Evolutionary conservation across 1,284 basidiomycete species (phyloP).

Genomic region (Rhodotorula sp.): DNA sequence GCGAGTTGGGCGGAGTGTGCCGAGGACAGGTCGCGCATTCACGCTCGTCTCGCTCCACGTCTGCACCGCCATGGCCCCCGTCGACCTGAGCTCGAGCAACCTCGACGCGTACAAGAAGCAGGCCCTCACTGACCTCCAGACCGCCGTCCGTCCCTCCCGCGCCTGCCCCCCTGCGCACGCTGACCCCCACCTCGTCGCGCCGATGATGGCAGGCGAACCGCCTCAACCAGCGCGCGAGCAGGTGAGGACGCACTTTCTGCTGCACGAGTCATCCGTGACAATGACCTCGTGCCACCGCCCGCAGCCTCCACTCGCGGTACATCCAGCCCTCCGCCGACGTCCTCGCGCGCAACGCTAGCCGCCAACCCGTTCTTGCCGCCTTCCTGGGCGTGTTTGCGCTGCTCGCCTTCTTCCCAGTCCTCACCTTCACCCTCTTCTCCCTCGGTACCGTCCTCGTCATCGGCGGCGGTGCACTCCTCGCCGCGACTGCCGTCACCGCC

Average conservation of each 20-base stretch:
- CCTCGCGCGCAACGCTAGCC: not conserved
- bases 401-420: slow-evolving; percentile 27
- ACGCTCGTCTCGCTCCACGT: not conserved
- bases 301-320: slow-evolving; percentile 17
- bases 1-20: not conserved
- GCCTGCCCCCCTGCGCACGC: no score
- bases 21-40: not conserved
- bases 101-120: slow-evolving; percentile 26
- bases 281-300: no score
- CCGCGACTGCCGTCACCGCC: slow-evolving; percentile 8
- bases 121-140: slow-evolving; percentile 14
- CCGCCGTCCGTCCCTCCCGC: slow-evolving; percentile 2
- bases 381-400: slow-evolving; percentile 18
- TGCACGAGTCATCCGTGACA: no score
- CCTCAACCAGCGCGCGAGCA: slow-evolving; percentile 16
- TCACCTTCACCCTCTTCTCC: slow-evolving; percentile 19
- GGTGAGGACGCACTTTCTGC: not conserved
- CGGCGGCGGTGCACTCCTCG: slow-evolving; percentile 22
- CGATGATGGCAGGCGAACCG: not conserved
- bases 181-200: not conserved
- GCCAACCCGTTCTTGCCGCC: slow-evolving; percentile 11
- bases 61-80: slow-evolving; percentile 7
- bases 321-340: slow-evolving; percentile 16
- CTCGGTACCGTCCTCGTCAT: slow-evolving; percentile 17
- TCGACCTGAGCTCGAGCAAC: not conserved